Conservation (phyloP, 2,329 filamentous ascomycete species). For the Bipolaris victoriae region DNA sequence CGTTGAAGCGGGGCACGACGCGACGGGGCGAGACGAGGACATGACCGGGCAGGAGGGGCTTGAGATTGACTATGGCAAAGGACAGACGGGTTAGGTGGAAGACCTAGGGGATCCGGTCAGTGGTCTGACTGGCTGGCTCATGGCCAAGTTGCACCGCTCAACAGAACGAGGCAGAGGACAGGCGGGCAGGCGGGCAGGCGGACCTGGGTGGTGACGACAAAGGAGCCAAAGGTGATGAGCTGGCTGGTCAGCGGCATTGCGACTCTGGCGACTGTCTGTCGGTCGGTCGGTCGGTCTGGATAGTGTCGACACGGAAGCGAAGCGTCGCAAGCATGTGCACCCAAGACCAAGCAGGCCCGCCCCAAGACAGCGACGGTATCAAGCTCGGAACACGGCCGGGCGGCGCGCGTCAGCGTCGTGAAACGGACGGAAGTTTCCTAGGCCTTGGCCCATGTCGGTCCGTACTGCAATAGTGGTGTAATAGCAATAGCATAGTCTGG, state of each 20-base stretch:
- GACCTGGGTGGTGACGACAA: constrained; percentile 55
- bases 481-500: no score
- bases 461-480: no score
- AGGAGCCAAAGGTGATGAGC: constrained; percentile 52
- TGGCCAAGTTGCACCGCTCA: not conserved
- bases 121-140: not conserved
- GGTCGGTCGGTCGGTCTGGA: not conserved
- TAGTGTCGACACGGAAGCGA: constrained; percentile 2
- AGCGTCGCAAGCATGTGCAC: constrained; percentile 9
- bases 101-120: constrained; percentile 63
- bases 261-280: not conserved
- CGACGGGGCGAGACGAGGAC: constrained; percentile 83
- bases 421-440: constrained; percentile 20
- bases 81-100: constrained; percentile 81
- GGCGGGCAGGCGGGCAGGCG: constrained; percentile 15
- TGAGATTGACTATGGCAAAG: constrained; percentile 93
- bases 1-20: constrained; percentile 72
- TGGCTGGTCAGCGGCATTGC: constrained; percentile 49
- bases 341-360: constrained; percentile 8
- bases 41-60: constrained; percentile 91
- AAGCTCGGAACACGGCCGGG: constrained; percentile 9
- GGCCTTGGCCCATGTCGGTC: not conserved
- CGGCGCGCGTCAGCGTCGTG: constrained; percentile 8
- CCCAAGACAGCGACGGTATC: constrained; percentile 5
- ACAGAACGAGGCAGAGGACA: not conserved